Conservation (phyloP, 2,329 filamentous ascomycete species). For the Didymella sp. region DNA sequence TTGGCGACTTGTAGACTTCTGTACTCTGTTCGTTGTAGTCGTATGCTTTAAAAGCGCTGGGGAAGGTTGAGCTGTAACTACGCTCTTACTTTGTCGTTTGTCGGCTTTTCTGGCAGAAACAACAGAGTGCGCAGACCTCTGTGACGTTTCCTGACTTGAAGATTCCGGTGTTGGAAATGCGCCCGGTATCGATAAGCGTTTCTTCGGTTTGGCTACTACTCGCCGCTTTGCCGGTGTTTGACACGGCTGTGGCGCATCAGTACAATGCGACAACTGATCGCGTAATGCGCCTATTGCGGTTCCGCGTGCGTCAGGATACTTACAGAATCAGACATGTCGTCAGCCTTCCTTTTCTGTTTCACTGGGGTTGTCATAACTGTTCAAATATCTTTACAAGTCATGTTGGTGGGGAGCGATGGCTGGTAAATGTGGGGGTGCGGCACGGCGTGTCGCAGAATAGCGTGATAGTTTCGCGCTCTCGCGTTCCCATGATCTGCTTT, state of each 20-base stretch:
- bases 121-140: slow-evolving; percentile 18
- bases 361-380: slow-evolving; percentile 8
- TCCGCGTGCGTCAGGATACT: not conserved
- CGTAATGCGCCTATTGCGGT: not conserved
- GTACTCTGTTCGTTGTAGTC: slow-evolving; percentile 1
- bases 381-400: slow-evolving; percentile 7
- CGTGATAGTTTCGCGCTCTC: slow-evolving; percentile 17
- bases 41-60: not conserved
- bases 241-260: slow-evolving; percentile 19
- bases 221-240: slow-evolving; percentile 12
- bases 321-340: slow-evolving; percentile 12
- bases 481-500: slow-evolving; percentile 8
- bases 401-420: slow-evolving; percentile 16
- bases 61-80: not conserved
- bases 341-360: slow-evolving; percentile 15
- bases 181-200: slow-evolving; percentile 23
- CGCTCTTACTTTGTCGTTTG: not conserved
- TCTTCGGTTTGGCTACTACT: slow-evolving; percentile 16
- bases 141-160: slow-evolving; percentile 16
- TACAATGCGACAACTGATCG: slow-evolving; percentile 8
- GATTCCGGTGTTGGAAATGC: slow-evolving; percentile 15
- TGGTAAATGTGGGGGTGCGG: slow-evolving; percentile 20
- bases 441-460: slow-evolving; percentile 16
- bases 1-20: slow-evolving; percentile 11
- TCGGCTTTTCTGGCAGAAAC: slow-evolving; percentile 11